phyloP scores from a whole-genome alignment of 148 eudicot species.

The Persicaria tinctoria region DNA sequence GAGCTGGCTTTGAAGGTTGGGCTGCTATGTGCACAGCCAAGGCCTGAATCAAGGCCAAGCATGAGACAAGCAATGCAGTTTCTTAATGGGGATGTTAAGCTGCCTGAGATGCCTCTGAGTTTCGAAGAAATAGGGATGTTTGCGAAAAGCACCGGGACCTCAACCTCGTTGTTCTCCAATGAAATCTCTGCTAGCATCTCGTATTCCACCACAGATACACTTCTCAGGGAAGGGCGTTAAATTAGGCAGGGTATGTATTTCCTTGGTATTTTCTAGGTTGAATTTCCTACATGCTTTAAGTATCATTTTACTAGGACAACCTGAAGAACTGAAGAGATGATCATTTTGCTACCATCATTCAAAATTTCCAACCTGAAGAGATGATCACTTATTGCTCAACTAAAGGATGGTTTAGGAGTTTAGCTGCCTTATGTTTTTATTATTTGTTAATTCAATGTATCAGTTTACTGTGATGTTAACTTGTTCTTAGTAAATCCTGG shows the following conservation, averaged over 20 bases:
- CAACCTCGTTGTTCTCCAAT: constrained; percentile 1
- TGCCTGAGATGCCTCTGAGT: constrained; percentile 3
- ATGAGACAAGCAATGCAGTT: constrained; percentile 35
- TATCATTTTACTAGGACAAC: too few species aligned
- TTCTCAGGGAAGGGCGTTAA: constrained; percentile 2
- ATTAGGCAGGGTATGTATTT: neutral
- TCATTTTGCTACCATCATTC: too few species aligned
- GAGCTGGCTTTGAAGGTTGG: constrained; percentile 32
- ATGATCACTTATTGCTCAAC: too few species aligned
- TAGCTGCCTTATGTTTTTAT: too few species aligned
- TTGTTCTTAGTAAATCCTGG: too few species aligned
- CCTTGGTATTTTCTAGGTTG: neutral
- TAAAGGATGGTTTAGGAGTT: too few species aligned
- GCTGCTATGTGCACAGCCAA: constrained; percentile 26
- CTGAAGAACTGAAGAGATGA: too few species aligned
- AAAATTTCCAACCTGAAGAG: too few species aligned
- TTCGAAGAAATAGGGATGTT: constrained; percentile 1
- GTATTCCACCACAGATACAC: constrained; percentile 1
- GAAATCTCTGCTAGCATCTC: neutral
- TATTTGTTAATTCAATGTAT: too few species aligned
- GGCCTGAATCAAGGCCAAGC: constrained; percentile 28
- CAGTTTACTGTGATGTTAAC: too few species aligned
- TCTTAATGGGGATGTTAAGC: constrained; percentile 14
- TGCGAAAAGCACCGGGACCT: neutral
- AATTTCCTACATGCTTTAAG: neutral